Base-by-base conservation (phyloP, 2,329 filamentous ascomycete species). In the Samsoniella hepiali region DNA sequence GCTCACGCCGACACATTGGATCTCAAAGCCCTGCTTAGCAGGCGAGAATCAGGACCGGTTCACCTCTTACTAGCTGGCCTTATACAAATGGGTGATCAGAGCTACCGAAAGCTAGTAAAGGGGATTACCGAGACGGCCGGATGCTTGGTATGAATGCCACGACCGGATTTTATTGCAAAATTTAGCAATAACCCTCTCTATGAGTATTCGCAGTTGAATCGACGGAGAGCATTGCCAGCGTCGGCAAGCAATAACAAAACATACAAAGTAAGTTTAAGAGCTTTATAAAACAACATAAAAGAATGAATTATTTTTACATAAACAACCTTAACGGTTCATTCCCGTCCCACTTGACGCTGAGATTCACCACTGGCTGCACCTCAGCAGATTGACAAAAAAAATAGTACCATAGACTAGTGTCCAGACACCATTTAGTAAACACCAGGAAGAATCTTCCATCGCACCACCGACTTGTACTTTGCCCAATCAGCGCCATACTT, bases 401-500 rank as follows among this genome's bases (percentile, higher is more conserved):
- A 9, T 15, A 22, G 32, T 29, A 5, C 13, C 15, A 51, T 5
- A 22, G 31, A n/a, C 34, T 7, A 42, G 9, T 38, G 29, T n/a
- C 36, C 73, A 68, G 3, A 32, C 13, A 7, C 51, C 38, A 13
- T 38, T 63, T 70, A 96, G 76, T 96, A 96, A 11, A 97, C 77
- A 8, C 89, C 89, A 3, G 93, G 93, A 42, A 97, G 76, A 64
- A 97, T 93, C 70, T 88, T 85, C 75, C 85, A 96, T 65, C 80
- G 85, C 31, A 97, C 93, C 67, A 86, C 82, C 74, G 86, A 86
- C 75, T 89, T 91, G 74, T 97, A 97, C 75, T 86, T 84, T 62
- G 91, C 86, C 93, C 93, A 97, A 71, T 96, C 91, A 66, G 87
- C 87, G 5, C 93, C 93, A 72, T 97, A 97, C 81, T 97, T 97